phyloP scores from a whole-genome alignment of 495 filamentous ascomycete genomes.

The Neurospora africana region DNA sequence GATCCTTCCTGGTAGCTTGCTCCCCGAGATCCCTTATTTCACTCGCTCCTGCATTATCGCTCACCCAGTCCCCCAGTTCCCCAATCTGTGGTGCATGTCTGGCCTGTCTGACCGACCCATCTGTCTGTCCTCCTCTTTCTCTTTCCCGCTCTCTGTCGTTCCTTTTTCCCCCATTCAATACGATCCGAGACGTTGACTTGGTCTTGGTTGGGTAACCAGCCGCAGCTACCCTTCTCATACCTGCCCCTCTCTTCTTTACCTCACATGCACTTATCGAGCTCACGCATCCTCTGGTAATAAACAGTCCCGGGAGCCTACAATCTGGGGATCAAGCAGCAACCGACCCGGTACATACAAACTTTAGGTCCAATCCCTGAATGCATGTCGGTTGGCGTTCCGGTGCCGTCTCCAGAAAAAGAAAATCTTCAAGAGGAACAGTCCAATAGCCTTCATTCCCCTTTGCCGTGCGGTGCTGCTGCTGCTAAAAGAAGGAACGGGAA shows the following conservation, averaged over 20 bases:
- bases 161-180: neutral
- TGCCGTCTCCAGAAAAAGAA: neutral
- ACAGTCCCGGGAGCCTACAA: neutral
- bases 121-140: neutral
- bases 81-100: neutral
- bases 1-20: neutral
- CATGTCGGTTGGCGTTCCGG: neutral
- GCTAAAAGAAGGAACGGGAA: neutral
- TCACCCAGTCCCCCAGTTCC: neutral
- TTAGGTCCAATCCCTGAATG: neutral
- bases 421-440: neutral
- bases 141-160: neutral
- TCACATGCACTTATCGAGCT: neutral
- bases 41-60: neutral
- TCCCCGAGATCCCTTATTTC: neutral
- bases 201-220: neutral
- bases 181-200: neutral
- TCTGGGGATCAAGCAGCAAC: neutral
- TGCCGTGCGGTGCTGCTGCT: neutral
- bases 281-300: neutral
- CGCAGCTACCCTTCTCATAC: neutral
- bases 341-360: neutral
- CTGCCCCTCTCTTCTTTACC: neutral
- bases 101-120: neutral
- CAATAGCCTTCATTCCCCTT: neutral